Evolutionary conservation across 768 basidiomycete species (phyloP), one percentile per base, ranked within the genome.

Genomic region (Amanita phalloides): DNA sequence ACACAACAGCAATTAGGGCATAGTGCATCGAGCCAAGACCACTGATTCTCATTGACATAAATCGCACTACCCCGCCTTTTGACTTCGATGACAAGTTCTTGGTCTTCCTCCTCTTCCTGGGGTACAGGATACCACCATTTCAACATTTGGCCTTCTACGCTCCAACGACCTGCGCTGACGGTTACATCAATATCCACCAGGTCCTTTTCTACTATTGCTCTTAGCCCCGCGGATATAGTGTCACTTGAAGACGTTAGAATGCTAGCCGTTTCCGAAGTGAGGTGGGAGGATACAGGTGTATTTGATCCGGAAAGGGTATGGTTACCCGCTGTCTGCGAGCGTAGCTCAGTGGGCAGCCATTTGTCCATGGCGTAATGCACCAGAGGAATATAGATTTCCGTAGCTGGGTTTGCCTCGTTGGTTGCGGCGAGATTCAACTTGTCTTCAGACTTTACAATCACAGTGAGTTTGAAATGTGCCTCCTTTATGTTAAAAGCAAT

Each of bases 361-460:
- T 56, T 30, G 38, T 57, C 56, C 20, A n/a, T 72, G 3, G 85
- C 89, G 62, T 82, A 99, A 63, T 99, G 96, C 17, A 95, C 83
- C 45, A 91, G 72, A 4, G 96, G 96, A 1, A 98, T 64, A 63
- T 78, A 99, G 20, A 98, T 82, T 72, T 96, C 96, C 17, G 92
- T 97, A 2, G 64, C 62, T 5, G 61, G 60, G 14, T 64, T 66
- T 1, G 69, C 70, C 4, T 65, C 58, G 0, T 55, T 67, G 9
- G 55, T 58, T 1, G 52, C 66, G 8, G 55, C 60, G 9, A 56
- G 50, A 23, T 54, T 54, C 0, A 67, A 66, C 21, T 68, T 65
- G 61, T 93, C 90, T 26, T 78, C 78, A 4, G 77, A 56, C 0
- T 68, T 62, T 11, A 95, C 89, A 23, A 65, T 65, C 3, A 96